Base-by-base conservation (phyloP, 441 rosid species). In the Croton setiger region DNA sequence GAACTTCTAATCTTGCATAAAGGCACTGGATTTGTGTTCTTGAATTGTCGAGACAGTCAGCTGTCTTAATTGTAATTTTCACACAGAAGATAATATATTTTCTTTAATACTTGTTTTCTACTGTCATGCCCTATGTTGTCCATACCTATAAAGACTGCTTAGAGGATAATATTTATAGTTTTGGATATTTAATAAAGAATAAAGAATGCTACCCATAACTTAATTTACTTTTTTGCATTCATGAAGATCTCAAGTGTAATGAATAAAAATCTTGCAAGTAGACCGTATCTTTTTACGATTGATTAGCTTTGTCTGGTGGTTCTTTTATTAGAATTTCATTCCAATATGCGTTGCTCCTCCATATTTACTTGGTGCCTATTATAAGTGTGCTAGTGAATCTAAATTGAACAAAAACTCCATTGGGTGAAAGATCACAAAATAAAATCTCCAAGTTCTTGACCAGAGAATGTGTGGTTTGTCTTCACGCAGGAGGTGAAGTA, bases 401-500 rank as follows among this genome's bases (percentile, higher is more conserved):
- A 27, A 10, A 31, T 35, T 1, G 39, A 4, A 1, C 58, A 41
- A 14, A 72, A 37, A 9, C 35, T 68, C 23, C 2, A 1, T 48
- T 4, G 59, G 5, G 13, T 31, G 20, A 18, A 62, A 44, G 33
- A 41, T 56, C 33, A 10, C 15, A 23, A 21, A 68, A 41, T 18
- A 36, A 45, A 14, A 60, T 43, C 54, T 62, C 41, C 13, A 44
- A 43, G 17, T 39, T 3, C 4, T 14, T 55, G 44, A 60, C 21
- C 57, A 8, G 1, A n/a, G n/a, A 14, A 13, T 39, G 14, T 55
- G 51, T 67, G 36, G 41, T 17, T 67, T 75, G 5, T 74, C 7
- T 33, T 59, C n/a, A 45, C n/a, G 36, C 44, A 66, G 82, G 64
- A 35, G 76, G 67, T 59, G 81, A 62, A 60, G 53, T n/a, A 37